Evolutionary conservation across 345 rosid species (phyloP).

Genomic region (Kernera saxatilis): DNA sequence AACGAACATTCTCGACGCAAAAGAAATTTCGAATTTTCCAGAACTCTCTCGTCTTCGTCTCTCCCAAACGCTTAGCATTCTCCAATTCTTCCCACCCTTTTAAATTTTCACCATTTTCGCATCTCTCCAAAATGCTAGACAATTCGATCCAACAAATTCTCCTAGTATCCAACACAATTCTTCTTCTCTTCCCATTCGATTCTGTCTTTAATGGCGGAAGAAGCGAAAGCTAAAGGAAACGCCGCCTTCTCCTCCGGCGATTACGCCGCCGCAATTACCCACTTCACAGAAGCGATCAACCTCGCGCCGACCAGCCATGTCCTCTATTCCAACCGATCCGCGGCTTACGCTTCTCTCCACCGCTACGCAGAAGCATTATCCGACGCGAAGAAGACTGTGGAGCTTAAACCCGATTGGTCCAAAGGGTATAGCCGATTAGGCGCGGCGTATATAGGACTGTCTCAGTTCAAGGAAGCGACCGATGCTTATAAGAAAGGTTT

Average conservation of each 20-base stretch:
- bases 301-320: conserved; percentile 74
- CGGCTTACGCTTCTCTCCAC: conserved; percentile 78
- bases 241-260: conserved; percentile 91
- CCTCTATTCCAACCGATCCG: conserved; percentile 91
- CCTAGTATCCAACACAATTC: no score
- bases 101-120: not conserved
- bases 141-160: not conserved
- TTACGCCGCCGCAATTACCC: conserved; percentile 55
- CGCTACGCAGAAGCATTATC: conserved; percentile 57
- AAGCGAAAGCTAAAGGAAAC: conserved; percentile 85
- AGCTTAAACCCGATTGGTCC: conserved; percentile 89
- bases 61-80: not conserved
- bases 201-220: conserved; percentile 48
- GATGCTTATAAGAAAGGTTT: conserved; percentile 72
- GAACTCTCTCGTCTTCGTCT: conserved; percentile 18
- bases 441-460: conserved; percentile 69
- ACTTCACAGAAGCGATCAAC: conserved; percentile 79
- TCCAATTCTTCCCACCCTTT: not conserved
- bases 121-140: conserved; percentile 1
- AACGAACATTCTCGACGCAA: conserved; percentile 15
- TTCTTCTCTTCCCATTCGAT: not conserved
- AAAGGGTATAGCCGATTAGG: conserved; percentile 95
- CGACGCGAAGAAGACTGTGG: conserved; percentile 90
- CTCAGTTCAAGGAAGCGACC: conserved; percentile 48
- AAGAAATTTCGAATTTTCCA: conserved; percentile 9